Conservation (phyloP, 139 green algal species). For the Chlorella vulgaris region DNA sequence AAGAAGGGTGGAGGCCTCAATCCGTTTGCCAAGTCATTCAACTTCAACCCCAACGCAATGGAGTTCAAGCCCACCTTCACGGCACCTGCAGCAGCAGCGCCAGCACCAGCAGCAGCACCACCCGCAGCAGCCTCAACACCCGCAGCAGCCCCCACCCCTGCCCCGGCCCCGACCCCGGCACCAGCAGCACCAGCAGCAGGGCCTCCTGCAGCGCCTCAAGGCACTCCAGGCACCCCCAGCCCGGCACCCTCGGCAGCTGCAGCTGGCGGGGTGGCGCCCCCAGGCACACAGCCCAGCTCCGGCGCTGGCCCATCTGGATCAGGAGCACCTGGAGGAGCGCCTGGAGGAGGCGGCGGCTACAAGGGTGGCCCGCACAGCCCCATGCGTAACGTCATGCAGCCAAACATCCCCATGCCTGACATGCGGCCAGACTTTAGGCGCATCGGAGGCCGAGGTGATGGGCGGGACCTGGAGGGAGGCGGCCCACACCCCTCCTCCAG, state of each 20-base stretch:
- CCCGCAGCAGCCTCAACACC: not conserved
- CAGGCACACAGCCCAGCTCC: too few relatives aligned
- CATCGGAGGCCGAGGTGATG: conserved; percentile 5
- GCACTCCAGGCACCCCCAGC: too few relatives aligned
- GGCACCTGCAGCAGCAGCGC: not conserved
- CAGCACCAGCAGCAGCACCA: not conserved
- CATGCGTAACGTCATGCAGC: not conserved
- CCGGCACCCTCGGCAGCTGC: too few relatives aligned
- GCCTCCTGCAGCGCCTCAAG: too few relatives aligned
- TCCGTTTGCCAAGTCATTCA: conserved; percentile 62
- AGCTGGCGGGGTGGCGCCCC: too few relatives aligned
- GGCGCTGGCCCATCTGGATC: too few relatives aligned
- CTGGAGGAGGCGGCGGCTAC: too few relatives aligned
- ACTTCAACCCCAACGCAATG: conserved; percentile 59
- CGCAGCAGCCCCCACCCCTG: not conserved
- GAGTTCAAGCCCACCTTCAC: conserved; percentile 48
- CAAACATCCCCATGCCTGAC: conserved; percentile 27
- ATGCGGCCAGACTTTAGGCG: conserved; percentile 20
- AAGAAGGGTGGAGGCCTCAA: conserved; percentile 45
- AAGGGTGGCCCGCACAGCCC: conserved; percentile 10
- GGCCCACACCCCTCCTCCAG: not conserved
- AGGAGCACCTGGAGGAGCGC: too few relatives aligned
- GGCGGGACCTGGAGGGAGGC: not conserved
- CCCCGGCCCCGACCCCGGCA: not conserved
- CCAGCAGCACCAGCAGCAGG: too few relatives aligned